Conservation (phyloP, 805 yeast species). For the Crinitomyces ghanaensis region DNA sequence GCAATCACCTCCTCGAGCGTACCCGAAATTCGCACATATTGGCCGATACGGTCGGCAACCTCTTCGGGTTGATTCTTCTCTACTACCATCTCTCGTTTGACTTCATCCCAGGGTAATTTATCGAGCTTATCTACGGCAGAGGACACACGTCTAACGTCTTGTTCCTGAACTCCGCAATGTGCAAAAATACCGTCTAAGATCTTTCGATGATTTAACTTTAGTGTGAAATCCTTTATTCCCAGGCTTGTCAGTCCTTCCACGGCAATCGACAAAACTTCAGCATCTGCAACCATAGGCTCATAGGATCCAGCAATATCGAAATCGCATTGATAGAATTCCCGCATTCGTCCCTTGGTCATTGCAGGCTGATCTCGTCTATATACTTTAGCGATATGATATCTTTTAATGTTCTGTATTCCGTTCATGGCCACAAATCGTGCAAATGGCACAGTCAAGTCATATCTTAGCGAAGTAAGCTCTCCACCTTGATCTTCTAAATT, state of each 20-base stretch:
- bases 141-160: slow-evolving; percentile 85
- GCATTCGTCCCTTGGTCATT: slow-evolving; percentile 99
- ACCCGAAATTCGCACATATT: slow-evolving; percentile 79
- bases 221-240: slow-evolving; percentile 81
- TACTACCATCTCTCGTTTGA: slow-evolving; percentile 79
- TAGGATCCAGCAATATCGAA: slow-evolving; percentile 91
- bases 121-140: slow-evolving; percentile 96
- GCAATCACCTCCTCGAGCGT: slow-evolving; percentile 33
- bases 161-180: slow-evolving; percentile 88
- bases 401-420: slow-evolving; percentile 75
- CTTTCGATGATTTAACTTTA: slow-evolving; percentile 91
- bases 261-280: slow-evolving; percentile 70
- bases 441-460: slow-evolving; percentile 96
- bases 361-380: slow-evolving; percentile 99
- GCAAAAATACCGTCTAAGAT: slow-evolving; percentile 91
- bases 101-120: slow-evolving; percentile 91
- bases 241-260: slow-evolving; percentile 77
- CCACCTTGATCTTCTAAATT: slow-evolving; percentile 99
- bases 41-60: slow-evolving; percentile 89
- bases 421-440: slow-evolving; percentile 97
- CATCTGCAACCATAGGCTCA: slow-evolving; percentile 93
- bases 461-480: slow-evolving; percentile 87
- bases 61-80: slow-evolving; percentile 87
- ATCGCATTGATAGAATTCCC: slow-evolving; percentile 99
- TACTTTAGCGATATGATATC: slow-evolving; percentile 96